Conservation (phyloP, 164 flowering plant genomes). For the Annona squamosa region DNA sequence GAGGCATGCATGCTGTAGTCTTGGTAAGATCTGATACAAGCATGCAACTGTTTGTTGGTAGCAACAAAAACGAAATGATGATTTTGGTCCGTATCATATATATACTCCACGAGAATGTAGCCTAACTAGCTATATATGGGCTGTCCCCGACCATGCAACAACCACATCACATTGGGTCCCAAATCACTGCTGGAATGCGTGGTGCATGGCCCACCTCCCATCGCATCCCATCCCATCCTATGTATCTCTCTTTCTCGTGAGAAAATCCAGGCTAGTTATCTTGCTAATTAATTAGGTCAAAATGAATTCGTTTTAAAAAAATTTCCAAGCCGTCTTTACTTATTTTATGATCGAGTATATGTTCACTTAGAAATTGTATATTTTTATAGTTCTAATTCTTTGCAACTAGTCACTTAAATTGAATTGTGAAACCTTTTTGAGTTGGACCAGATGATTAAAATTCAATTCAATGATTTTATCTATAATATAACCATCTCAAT, state of each 20-base stretch:
- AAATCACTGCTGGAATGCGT: not conserved
- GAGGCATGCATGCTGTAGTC: not conserved
- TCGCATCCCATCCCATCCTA: not conserved
- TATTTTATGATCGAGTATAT: too few relatives aligned
- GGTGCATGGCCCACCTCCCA: not conserved
- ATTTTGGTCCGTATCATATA: not conserved
- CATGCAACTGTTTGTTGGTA: constrained; percentile 1
- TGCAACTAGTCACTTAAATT: too few relatives aligned
- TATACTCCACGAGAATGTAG: not conserved
- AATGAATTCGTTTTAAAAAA: too few relatives aligned
- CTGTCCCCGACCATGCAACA: constrained; percentile 9
- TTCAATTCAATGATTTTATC: too few relatives aligned
- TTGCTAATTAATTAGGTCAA: too few relatives aligned
- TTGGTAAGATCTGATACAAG: not conserved
- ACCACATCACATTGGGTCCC: not conserved
- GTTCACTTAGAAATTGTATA: too few relatives aligned
- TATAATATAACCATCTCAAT: too few relatives aligned
- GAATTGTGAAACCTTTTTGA: too few relatives aligned
- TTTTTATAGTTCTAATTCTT: too few relatives aligned
- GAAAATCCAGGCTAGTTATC: too few relatives aligned
- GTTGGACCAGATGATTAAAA: too few relatives aligned
- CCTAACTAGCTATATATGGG: not conserved
- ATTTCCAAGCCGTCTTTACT: too few relatives aligned
- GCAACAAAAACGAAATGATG: constrained; percentile 7
- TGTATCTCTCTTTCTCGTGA: not conserved